These are phyloP conservation scores for Bipolaris victoriae DNA, from an alignment of 2,329 filamentous ascomycete genomes.

Conservation along the genomic window DNA sequence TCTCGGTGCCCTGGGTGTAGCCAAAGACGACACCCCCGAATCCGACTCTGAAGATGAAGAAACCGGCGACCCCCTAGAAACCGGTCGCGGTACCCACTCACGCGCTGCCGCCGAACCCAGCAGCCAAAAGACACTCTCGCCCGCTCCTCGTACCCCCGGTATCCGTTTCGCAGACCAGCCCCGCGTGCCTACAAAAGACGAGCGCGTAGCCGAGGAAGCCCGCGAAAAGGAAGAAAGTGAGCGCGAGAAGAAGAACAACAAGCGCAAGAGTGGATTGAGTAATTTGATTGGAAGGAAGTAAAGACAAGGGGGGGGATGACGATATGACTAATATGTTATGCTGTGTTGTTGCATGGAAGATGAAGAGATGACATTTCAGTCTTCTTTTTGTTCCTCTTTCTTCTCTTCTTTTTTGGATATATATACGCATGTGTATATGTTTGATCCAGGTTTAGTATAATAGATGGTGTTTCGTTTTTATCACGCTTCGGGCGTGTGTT, in stretches of 20 bases:
- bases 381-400: background rate
- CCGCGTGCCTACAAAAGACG: slow-evolving; percentile 43
- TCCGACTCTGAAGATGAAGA: slow-evolving; percentile 45
- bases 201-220: slow-evolving; percentile 34
- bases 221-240: slow-evolving; percentile 29
- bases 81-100: slow-evolving; percentile 40
- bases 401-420: background rate
- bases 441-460: background rate
- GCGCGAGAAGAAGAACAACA: slow-evolving; percentile 22
- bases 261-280: slow-evolving; percentile 29
- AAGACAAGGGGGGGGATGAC: background rate
- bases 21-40: slow-evolving; percentile 33
- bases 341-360: background rate
- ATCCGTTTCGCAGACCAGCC: slow-evolving; percentile 67
- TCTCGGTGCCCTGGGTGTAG: slow-evolving; percentile 73
- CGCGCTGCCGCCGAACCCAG: slow-evolving; percentile 10
- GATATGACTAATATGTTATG: background rate
- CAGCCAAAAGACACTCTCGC: slow-evolving; percentile 14
- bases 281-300: slow-evolving; percentile 28
- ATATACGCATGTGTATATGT: background rate
- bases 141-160: slow-evolving; percentile 53
- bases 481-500: no score
- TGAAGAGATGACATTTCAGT: no score
- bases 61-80: slow-evolving; percentile 43
- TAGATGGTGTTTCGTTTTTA: background rate